Conservation (phyloP, 1,139 yeast genomes). For the Arxiozyma heterogenica region DNA sequence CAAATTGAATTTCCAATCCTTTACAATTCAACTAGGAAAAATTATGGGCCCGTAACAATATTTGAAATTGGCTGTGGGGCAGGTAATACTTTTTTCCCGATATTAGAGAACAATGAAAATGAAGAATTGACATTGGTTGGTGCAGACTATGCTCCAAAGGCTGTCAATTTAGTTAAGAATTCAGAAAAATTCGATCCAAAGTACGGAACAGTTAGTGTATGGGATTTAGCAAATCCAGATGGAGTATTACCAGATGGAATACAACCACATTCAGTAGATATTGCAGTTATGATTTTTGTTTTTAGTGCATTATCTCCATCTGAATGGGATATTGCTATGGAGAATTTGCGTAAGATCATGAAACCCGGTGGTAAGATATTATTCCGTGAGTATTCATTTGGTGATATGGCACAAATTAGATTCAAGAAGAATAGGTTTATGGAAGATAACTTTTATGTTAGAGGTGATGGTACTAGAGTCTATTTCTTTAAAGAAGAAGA, state of each 20-base stretch:
- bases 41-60: conserved; percentile 60
- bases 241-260: conserved; percentile 75
- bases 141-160: conserved; percentile 83
- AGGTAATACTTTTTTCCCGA: conserved; percentile 92
- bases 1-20: conserved; percentile 86
- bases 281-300: conserved; percentile 87
- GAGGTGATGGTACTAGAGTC: conserved; percentile 98
- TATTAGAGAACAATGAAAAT: conserved; percentile 71
- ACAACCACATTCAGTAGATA: conserved; percentile 74
- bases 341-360: conserved; percentile 57
- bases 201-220: conserved; percentile 74
- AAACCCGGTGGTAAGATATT: conserved; percentile 90
- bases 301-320: conserved; percentile 86
- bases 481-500: conserved; percentile 95
- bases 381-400: conserved; percentile 91
- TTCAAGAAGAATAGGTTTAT: conserved; percentile 80
- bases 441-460: conserved; percentile 86
- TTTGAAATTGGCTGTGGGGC: conserved; percentile 98
- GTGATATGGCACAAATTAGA: conserved; percentile 90
- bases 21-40: conserved; percentile 65
- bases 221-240: conserved; percentile 85
- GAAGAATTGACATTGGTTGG: conserved; percentile 68
- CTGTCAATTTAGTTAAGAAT: conserved; percentile 71
- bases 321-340: conserved; percentile 80
- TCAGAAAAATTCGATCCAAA: conserved; percentile 55